Evolutionary conservation across 345 rosid genomes (phyloP).

Genomic region (Euphorbia lathyris): DNA sequence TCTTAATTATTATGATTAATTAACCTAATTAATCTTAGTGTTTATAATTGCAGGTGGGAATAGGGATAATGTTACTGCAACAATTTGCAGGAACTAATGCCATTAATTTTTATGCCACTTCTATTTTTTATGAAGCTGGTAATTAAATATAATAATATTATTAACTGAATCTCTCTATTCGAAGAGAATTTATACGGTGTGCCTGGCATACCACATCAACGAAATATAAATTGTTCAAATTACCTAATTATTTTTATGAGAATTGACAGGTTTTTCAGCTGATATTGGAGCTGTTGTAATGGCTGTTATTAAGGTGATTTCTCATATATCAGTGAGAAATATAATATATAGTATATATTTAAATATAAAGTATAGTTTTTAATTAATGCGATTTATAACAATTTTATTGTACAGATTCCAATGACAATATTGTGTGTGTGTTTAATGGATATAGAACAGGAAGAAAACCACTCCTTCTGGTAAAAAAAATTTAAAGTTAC

Average conservation of each 20-base stretch:
- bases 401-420: slow-evolving; percentile 47
- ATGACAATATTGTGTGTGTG: slow-evolving; percentile 58
- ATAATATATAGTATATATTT: too few relatives aligned
- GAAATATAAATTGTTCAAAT: too few relatives aligned
- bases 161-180: too few relatives aligned
- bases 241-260: too few relatives aligned
- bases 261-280: slow-evolving; percentile 61
- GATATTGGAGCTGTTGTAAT: slow-evolving; percentile 58
- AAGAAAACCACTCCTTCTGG: slow-evolving; percentile 69
- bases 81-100: slow-evolving; percentile 39
- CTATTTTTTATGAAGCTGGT: slow-evolving; percentile 41
- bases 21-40: too few relatives aligned
- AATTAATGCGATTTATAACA: not conserved
- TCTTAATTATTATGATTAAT: too few relatives aligned
- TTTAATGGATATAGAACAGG: slow-evolving; percentile 69
- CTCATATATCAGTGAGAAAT: not conserved
- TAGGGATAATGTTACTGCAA: slow-evolving; percentile 44
- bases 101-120: slow-evolving; percentile 30
- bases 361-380: too few relatives aligned
- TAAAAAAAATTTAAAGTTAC: too few relatives aligned
- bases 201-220: too few relatives aligned
- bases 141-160: not conserved
- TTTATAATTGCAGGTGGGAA: slow-evolving; percentile 37
- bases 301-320: slow-evolving; percentile 64
- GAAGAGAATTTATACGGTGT: too few relatives aligned